phyloP scores from a whole-genome alignment of 2,329 filamentous ascomycete species.

The Atkinsonella texensis region DNA sequence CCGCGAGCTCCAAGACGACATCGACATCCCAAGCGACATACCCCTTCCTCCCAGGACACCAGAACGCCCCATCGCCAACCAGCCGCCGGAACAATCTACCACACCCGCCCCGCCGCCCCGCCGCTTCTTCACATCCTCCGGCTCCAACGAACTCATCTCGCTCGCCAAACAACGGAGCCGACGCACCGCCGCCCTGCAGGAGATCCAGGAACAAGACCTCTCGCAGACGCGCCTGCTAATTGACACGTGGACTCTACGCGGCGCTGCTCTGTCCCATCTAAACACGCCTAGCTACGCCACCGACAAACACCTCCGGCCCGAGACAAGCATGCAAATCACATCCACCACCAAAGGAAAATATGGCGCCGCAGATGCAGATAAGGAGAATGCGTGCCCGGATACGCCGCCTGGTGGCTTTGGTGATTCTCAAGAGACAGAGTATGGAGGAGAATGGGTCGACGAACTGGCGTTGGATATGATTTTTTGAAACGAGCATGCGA shows the following conservation, averaged over 20 bases:
- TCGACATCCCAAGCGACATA: slow-evolving; percentile 7
- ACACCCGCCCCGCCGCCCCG: slow-evolving; percentile 6
- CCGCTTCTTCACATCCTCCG: slow-evolving; percentile 27
- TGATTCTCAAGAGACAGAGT: slow-evolving; percentile 26
- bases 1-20: slow-evolving; percentile 35
- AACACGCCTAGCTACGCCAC: not conserved
- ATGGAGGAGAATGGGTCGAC: slow-evolving; percentile 27
- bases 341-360: too few species aligned
- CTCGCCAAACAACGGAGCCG: slow-evolving; percentile 24
- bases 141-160: slow-evolving; percentile 21
- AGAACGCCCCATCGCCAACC: not conserved
- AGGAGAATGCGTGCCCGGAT: slow-evolving; percentile 14
- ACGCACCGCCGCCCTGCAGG: slow-evolving; percentile 20
- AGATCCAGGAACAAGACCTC: slow-evolving; percentile 16
- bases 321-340: not conserved
- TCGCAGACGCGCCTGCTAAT: slow-evolving; percentile 8
- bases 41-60: not conserved
- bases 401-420: not conserved
- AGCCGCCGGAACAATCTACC: slow-evolving; percentile 9
- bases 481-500: slow-evolving; percentile 7
- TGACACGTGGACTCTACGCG: not conserved
- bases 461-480: slow-evolving; percentile 21
- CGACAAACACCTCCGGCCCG: not conserved
- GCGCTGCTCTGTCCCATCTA: not conserved
- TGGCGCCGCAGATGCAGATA: slow-evolving; percentile 6